Evolutionary conservation across 225 moss, liverwort and hornwort species (phyloP).

Genomic region (Asterella californica): DNA sequence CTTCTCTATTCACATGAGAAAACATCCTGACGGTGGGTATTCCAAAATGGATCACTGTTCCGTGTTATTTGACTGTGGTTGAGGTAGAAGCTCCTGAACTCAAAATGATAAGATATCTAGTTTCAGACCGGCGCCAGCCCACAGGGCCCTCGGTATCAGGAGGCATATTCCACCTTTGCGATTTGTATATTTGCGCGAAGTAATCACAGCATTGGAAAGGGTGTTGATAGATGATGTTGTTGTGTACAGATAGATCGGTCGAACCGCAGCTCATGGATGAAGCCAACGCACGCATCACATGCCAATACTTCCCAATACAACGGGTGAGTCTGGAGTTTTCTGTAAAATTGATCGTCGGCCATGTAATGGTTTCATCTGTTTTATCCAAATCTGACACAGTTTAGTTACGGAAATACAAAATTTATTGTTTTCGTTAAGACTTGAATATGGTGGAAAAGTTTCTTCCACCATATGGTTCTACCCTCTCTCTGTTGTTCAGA

Average conservation of each 20-base stretch:
- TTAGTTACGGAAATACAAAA: background rate
- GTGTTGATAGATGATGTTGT: background rate
- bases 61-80: background rate
- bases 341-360: background rate
- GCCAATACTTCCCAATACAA: slow-evolving; percentile 50
- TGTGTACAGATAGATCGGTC: slow-evolving; percentile 5
- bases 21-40: slow-evolving; percentile 33
- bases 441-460: background rate
- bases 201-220: background rate
- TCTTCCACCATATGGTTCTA: background rate
- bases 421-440: background rate
- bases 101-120: background rate
- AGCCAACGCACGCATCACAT: slow-evolving; percentile 52
- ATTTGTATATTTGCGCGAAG: background rate
- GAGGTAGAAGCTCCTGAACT: background rate
- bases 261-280: slow-evolving; percentile 10
- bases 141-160: too few species aligned
- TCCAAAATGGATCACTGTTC: background rate
- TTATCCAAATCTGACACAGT: background rate
- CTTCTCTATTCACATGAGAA: slow-evolving; percentile 35
- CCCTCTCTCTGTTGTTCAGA: background rate
- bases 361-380: background rate
- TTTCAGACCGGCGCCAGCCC: too few species aligned
- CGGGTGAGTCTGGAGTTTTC: slow-evolving; percentile 27
- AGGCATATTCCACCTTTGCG: background rate